These are phyloP conservation scores for Cercospora nicotianae DNA, from an alignment of 2,329 filamentous ascomycete species.

Conservation along the genomic window DNA sequence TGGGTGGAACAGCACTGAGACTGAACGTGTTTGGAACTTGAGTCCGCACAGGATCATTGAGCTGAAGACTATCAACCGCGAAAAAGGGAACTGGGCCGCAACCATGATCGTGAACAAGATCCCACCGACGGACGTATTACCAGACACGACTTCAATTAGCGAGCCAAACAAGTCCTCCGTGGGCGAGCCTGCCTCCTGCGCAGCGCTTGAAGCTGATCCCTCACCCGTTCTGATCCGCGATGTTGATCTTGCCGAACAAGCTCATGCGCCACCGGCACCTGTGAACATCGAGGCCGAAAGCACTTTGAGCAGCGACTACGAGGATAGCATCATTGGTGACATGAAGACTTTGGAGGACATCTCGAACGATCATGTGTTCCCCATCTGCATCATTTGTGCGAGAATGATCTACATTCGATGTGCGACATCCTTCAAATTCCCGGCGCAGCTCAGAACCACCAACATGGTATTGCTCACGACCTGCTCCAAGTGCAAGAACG, in stretches of 20 bases:
- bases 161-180: not conserved
- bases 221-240: not conserved
- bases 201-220: not conserved
- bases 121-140: not conserved
- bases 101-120: not conserved
- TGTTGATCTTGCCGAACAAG: not conserved
- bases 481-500: no score
- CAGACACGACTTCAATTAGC: not conserved
- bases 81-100: not conserved
- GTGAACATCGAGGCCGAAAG: no score
- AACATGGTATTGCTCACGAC: no score
- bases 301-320: no score
- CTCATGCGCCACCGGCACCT: no score
- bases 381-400: no score
- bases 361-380: no score
- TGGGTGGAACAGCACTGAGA: not conserved
- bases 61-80: not conserved
- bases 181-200: not conserved
- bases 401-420: no score
- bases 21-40: not conserved
- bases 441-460: no score
- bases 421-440: no score
- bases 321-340: no score
- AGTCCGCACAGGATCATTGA: not conserved
- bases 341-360: no score